Base-by-base conservation (phyloP, 192 early-diverging fungal genomes). In the Coemansia guatemalensis region DNA sequence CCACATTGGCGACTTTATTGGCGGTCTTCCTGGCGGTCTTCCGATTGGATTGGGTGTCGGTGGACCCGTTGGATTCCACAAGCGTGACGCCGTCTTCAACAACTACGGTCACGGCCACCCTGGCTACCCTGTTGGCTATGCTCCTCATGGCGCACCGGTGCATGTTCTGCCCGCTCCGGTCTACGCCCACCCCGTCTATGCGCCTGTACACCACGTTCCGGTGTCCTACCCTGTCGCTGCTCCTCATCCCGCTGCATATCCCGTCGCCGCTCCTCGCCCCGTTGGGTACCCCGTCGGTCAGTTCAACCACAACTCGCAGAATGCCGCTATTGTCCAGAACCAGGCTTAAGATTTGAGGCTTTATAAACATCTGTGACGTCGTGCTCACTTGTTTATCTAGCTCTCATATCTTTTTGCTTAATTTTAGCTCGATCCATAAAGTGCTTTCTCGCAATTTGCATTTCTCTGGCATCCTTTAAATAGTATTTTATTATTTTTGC, bases 81-180 rank as follows among this genome's bases (percentile, higher is more conserved):
- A 14, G 62, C 69, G 69, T n/a, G 69, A 64, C 21, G 61, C 62
- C 18, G 60, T 58, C 0, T 55, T 70, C 27, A 70, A 70, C 68
- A 70, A 70, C 61, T 52, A 54, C 25, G 67, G 67, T 47, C n/a
- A 44, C 14, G 60, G 60, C 48, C 52, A 54, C 12, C 21, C 24
- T 21, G 62, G 62, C 18, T 52, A 41, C 39, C 35, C 35, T 39
- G 49, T 32, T 39, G 62, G 62, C 22, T 50, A 58, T 44, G 65
- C 33, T 9, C 39, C 12, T 21, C 39, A 67, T 51, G 48, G 24
- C 24, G 35, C 21, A 22, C 58, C 65, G 6, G 65, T 67, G 32
- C 50, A 63, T 5, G 54, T 4, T 12, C 41, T 4, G 18, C 48
- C 53, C 23, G 39, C 39, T 17, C 39, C 39, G 2, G 64, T 9